phyloP scores from a whole-genome alignment of 768 basidiomycete genomes.

The Pisolithus marmoratus region DNA sequence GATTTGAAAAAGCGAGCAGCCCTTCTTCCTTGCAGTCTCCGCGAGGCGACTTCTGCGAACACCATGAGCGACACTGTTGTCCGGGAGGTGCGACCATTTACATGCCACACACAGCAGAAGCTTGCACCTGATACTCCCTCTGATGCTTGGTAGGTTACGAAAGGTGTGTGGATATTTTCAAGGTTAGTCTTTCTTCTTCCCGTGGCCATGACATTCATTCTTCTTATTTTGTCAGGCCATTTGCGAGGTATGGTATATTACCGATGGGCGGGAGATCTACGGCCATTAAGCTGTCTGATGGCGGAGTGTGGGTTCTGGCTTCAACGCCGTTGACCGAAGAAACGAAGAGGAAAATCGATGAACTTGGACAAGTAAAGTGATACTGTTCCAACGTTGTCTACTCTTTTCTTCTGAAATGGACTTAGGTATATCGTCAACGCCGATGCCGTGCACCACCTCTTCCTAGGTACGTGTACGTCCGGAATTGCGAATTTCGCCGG shows the following conservation, averaged over 20 bases:
- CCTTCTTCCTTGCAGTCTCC: too few relatives aligned
- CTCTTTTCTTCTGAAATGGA: constrained; percentile 1
- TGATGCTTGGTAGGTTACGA: constrained; percentile 33
- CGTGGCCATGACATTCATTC: constrained; percentile 3
- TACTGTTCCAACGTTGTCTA: background rate
- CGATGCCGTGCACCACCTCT: constrained; percentile 56
- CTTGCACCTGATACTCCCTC: too few relatives aligned
- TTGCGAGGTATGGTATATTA: constrained; percentile 57
- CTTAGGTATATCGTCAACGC: constrained; percentile 53
- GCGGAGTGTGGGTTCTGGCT: constrained; percentile 78
- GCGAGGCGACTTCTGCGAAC: background rate
- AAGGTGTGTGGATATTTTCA: constrained; percentile 63
- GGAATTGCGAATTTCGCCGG: constrained; percentile 10
- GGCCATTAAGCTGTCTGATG: constrained; percentile 61
- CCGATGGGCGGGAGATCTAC: constrained; percentile 83
- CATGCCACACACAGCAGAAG: background rate
- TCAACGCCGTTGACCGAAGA: constrained; percentile 65
- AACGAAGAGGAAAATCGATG: constrained; percentile 56
- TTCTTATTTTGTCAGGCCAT: constrained; percentile 42
- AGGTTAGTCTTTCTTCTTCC: constrained; percentile 31
- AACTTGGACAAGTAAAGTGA: constrained; percentile 68
- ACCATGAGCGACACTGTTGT: constrained; percentile 34
- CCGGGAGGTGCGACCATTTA: constrained; percentile 32
- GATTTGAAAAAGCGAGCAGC: too few relatives aligned
- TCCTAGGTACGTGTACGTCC: constrained; percentile 37